Base-by-base conservation (phyloP, 2,329 filamentous ascomycete genomes). In the Dryadomyces quercus-mongolicae region DNA sequence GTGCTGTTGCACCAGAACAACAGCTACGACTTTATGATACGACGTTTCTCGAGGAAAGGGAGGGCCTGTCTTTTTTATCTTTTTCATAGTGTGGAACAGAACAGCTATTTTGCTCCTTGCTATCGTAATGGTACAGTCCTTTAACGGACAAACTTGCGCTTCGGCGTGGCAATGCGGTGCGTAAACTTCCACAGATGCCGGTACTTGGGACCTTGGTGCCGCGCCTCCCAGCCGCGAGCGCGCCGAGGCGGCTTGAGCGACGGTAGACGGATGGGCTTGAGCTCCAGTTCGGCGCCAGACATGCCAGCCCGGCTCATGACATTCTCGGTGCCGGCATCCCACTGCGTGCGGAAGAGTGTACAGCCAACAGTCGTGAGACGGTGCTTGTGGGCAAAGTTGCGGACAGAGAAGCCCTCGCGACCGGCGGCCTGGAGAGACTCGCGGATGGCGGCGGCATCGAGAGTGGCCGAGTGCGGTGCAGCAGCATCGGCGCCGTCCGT, bases 321-420 rank as follows among this genome's bases (percentile, higher is more conserved):
- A 51, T 74, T 82, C n/a, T 81, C 82, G 53, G 88, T 98, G 62
- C 80, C 81, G 56, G 93, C 87, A 68, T 98, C 93, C 88, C 91
- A 97, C 60, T 86, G 73, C 57, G 82, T 85, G 60, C 93, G 83
- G 82, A 97, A 98, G 62, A 98, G 73, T 66, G 83, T 88, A 62
- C 89, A 86, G 46, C 91, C 91, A 56, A 96, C 82, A 8, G 91
- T 81, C 56, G 74, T 77, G 57, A 93, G 73, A 55, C 73, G 70
- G 66, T 88, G 81, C 66, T 82, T 84, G 65, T 83, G 78, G 60
- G 84, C 78, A 67, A 94, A 86, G 58, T 80, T 81, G 65, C 88
- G 84, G 57, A 95, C 72, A 55, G 77, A 84, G 71, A 95, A 94
- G 49, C 76, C 77, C 50, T 91, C 78, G 52, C 86, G 80, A 25